Conservation (phyloP, 2,329 filamentous ascomycete species). For the Arthrinium phaeospermum region DNA sequence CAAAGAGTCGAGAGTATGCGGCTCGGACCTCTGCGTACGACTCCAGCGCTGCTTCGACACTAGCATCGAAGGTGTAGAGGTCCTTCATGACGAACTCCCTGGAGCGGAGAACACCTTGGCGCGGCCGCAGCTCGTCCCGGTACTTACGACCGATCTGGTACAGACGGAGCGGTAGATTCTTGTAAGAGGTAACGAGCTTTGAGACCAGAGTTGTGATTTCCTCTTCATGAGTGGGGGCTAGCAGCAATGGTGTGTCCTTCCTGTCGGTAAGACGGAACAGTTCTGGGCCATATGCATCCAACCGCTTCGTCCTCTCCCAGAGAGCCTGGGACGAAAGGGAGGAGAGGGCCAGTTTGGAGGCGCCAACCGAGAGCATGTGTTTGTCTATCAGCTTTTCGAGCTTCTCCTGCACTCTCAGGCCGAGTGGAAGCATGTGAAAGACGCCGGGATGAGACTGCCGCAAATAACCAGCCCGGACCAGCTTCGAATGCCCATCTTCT, state of each 20-base stretch:
- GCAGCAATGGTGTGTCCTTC: slow-evolving; percentile 73
- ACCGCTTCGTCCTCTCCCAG: slow-evolving; percentile 83
- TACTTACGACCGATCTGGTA: slow-evolving; percentile 97
- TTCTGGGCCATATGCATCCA: slow-evolving; percentile 76
- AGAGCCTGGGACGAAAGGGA: slow-evolving; percentile 84
- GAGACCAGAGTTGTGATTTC: slow-evolving; percentile 88
- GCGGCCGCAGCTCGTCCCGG: slow-evolving; percentile 86
- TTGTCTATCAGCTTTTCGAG: slow-evolving; percentile 85
- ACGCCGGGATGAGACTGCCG: slow-evolving; percentile 87
- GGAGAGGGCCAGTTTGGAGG: slow-evolving; percentile 82
- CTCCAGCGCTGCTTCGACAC: slow-evolving; percentile 68
- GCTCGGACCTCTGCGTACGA: slow-evolving; percentile 79
- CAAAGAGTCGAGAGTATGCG: slow-evolving; percentile 79
- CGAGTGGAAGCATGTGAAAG: slow-evolving; percentile 90
- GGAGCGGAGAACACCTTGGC: slow-evolving; percentile 84
- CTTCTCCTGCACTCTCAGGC: slow-evolving; percentile 86
- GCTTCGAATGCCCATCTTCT: slow-evolving; percentile 69
- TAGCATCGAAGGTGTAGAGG: slow-evolving; percentile 90
- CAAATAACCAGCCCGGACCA: slow-evolving; percentile 74
- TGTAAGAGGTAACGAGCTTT: slow-evolving; percentile 78
- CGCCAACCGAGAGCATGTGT: slow-evolving; percentile 83
- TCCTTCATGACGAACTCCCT: slow-evolving; percentile 99
- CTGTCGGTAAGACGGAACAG: slow-evolving; percentile 83
- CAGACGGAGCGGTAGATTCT: slow-evolving; percentile 81
- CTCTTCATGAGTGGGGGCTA: slow-evolving; percentile 95